A percentile compares a stretch with the other conserved stretches of the same genome.
These are phyloP conservation scores for Penicillium cataractarum DNA, from an alignment of 495 filamentous ascomycete genomes.

Conservation along the genomic window DNA sequence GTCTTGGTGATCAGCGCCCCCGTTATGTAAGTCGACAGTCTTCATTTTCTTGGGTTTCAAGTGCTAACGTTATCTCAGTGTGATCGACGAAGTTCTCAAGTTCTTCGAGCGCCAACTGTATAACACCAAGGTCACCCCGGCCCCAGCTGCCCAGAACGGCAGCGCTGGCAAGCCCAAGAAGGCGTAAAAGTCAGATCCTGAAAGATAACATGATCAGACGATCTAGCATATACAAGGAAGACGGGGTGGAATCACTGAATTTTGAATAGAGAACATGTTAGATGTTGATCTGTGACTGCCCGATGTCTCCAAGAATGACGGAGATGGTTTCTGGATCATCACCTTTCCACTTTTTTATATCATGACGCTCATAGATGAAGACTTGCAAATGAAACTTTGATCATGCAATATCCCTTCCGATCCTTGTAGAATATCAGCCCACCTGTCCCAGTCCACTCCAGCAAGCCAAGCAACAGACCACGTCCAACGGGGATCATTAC, in stretches of 20 bases:
- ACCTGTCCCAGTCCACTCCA: neutral
- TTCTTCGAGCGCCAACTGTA: slow-evolving; percentile 71
- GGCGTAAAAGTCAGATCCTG: slow-evolving; percentile 30
- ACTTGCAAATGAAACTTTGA: slow-evolving; percentile 13
- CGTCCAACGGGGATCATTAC: neutral
- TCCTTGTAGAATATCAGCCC: neutral
- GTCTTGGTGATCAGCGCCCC: slow-evolving; percentile 87
- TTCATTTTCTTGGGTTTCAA: neutral
- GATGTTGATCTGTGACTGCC: neutral
- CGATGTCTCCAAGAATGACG: neutral
- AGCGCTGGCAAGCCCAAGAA: slow-evolving; percentile 43
- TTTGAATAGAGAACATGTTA: slow-evolving; percentile 10
- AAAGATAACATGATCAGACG: slow-evolving; percentile 29
- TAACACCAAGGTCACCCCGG: slow-evolving; percentile 27
- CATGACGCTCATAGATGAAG: slow-evolving; percentile 27
- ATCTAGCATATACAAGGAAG: slow-evolving; percentile 11
- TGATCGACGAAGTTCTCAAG: slow-evolving; percentile 92
- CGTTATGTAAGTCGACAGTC: slow-evolving; percentile 75
- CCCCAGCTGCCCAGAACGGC: slow-evolving; percentile 36
- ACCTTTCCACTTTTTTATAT: slow-evolving; percentile 10
- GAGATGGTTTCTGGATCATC: neutral
- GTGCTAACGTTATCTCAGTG: slow-evolving; percentile 48
- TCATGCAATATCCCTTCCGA: neutral
- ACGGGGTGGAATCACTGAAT: neutral
- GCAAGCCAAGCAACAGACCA: neutral